Evolutionary conservation across 129 eudicot species (phyloP).

Genomic region (Heracleum sosnowskyi): DNA sequence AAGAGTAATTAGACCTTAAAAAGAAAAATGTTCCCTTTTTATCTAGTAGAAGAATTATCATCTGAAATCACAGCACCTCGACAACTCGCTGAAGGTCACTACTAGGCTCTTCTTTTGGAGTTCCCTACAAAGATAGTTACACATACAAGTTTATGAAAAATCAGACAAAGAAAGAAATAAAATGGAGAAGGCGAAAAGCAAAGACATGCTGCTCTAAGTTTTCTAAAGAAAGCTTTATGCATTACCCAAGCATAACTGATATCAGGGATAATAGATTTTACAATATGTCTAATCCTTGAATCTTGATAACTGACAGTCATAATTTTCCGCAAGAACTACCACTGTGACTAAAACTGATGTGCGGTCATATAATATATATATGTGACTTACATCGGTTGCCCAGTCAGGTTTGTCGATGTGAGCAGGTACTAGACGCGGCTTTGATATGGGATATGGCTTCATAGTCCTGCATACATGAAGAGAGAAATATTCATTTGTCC

Average conservation of each 20-base stretch:
- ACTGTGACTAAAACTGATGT: background rate
- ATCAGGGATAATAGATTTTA: background rate
- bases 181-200: background rate
- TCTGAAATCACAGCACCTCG: conserved; percentile 46
- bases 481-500: background rate
- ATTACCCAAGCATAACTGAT: background rate
- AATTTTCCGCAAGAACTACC: background rate
- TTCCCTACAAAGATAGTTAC: conserved; percentile 45
- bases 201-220: background rate
- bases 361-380: too few species aligned
- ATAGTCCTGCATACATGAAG: conserved; percentile 42
- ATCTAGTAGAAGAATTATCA: background rate
- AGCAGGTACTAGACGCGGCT: conserved; percentile 62
- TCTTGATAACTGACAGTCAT: background rate
- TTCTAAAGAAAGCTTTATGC: background rate
- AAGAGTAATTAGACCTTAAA: conserved; percentile 8
- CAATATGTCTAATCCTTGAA: background rate
- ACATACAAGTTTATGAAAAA: background rate
- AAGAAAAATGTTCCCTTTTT: background rate
- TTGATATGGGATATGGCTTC: conserved; percentile 84
- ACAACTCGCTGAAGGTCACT: conserved; percentile 89
- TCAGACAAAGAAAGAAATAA: background rate
- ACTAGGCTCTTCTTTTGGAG: conserved; percentile 74
- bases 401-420: conserved; percentile 87
- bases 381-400: conserved; percentile 83